Evolutionary conservation across 805 yeast genomes (phyloP), one percentile per base, ranked within the genome.

Genomic region (Priceomyces medius): DNA sequence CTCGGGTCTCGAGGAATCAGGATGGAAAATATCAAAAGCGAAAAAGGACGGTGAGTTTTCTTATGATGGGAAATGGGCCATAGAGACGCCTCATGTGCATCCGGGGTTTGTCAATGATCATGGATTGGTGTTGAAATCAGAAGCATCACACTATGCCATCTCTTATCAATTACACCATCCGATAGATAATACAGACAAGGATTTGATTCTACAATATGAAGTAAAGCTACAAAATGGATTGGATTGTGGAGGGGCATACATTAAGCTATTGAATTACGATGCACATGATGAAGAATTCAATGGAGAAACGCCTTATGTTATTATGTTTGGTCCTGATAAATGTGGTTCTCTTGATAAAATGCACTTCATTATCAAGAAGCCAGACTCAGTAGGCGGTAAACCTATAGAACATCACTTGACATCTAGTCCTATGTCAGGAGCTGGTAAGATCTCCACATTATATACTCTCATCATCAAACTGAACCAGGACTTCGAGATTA

Each of bases 281-380:
- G 58, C 64, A 18, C 69, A 58, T 1, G 62, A 58, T 41, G 58
- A 63, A 29, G 76, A 77, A 45, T 84, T 88, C 68, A 71, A 68
- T 49, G 76, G 78, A 45, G 80, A 73, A 20, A 75, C 95, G 3
- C 86, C 89, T 2, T 88, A 84, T 65, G 88, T 85, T 61, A 66
- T 90, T 48, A 85, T 90, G 91, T 90, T 90, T 68, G 97, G 97
- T 16, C 97, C 97, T 33, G 97, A 90, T 64, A 80, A 77, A 59
- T 90, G 97, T 66, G 96, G 95, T 2, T 58, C 80, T 40, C 76
- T 83, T 34, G 86, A 88, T 66, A 85, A 81, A 62, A 82, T 90
- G 24, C 95, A 86, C 56, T 79, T 89, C 50, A 85, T 88, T 42
- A 54, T 88, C 45, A 77, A 74, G 43, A 75, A 85, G 52, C 71